Evolutionary conservation across 441 rosid genomes (phyloP).

Genomic region (Gossypium schwendimanii): DNA sequence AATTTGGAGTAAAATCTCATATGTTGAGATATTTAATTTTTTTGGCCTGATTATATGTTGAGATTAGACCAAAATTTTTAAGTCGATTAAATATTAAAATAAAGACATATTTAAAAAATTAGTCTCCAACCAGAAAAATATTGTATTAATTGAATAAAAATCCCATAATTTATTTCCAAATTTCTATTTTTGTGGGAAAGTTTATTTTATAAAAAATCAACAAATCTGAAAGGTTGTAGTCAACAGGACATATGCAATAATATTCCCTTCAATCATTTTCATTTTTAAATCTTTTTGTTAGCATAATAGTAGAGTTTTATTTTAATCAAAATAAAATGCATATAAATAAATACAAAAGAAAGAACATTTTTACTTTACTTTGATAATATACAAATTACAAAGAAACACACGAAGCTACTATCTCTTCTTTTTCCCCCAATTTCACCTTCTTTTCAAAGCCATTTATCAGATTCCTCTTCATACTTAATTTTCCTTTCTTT

Average conservation of each 20-base stretch:
- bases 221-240: conserved; percentile 35
- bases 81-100: no score
- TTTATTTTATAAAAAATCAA: background rate
- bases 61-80: no score
- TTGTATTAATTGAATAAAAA: no score
- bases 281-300: background rate
- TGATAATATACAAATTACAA: background rate
- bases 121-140: no score
- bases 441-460: conserved; percentile 48
- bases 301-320: background rate
- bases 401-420: conserved; percentile 29
- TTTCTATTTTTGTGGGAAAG: background rate
- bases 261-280: background rate
- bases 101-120: no score
- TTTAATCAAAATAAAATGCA: conserved; percentile 18
- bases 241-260: conserved; percentile 21
- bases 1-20: no score
- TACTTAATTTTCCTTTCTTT: conserved; percentile 17
- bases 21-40: no score
- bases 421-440: conserved; percentile 31
- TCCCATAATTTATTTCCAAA: background rate
- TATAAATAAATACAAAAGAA: background rate
- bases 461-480: conserved; percentile 64
- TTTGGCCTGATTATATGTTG: no score
- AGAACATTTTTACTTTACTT: no score